phyloP scores from a whole-genome alignment of 495 filamentous ascomycete genomes.

The Copromyces sp. region DNA sequence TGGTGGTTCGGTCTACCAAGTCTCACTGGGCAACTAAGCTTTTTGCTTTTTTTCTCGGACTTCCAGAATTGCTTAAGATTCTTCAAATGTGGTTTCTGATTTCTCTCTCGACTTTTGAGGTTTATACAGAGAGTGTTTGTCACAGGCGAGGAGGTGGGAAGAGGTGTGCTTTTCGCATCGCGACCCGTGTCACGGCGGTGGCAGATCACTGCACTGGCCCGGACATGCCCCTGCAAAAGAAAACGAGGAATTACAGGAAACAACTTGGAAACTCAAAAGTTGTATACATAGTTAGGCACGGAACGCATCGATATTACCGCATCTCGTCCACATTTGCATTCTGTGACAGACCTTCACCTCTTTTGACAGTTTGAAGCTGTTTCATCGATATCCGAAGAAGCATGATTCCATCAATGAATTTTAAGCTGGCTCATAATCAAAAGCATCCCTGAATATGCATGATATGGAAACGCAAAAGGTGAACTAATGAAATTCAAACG shows the following conservation, averaged over 20 bases:
- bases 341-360: neutral
- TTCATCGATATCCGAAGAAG: neutral
- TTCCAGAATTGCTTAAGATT: neutral
- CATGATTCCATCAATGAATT: neutral
- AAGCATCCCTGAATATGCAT: neutral
- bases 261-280: neutral
- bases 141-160: neutral
- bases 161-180: neutral
- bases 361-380: neutral
- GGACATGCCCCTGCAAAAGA: neutral
- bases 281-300: neutral
- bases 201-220: neutral
- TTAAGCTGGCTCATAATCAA: neutral
- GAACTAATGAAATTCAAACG: neutral
- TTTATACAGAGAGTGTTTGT: neutral
- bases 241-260: neutral
- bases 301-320: neutral
- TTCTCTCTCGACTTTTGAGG: neutral
- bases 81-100: neutral
- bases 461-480: neutral
- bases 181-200: neutral
- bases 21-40: neutral
- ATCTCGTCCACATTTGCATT: neutral
- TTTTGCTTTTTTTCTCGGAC: neutral
- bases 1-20: neutral